Base-by-base conservation (phyloP, 2,329 filamentous ascomycete genomes). In the Colletotrichum theobromicola region DNA sequence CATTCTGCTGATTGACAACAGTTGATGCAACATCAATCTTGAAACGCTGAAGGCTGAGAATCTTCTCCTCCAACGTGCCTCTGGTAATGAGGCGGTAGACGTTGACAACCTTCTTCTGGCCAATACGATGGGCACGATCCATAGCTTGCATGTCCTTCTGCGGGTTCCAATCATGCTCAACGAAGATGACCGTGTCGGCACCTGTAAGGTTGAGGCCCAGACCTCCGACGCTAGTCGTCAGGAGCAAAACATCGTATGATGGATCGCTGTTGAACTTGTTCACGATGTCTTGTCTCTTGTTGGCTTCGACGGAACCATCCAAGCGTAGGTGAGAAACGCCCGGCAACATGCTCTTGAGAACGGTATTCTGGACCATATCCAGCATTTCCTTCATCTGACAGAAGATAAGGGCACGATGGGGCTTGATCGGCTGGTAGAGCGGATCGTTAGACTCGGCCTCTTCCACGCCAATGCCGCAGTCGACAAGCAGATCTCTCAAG, bases 381-480 rank as follows among this genome's bases (percentile, higher is more conserved):
- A 99, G 90, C 97, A 99, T 99, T 84, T 99, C 97, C 85, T 99
- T 99, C 95, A 99, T 98, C 83, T 99, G 97, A 80, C 97, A 99
- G 88, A 99, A 99, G 78, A 99, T 94, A 32, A 99, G 91, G 1
- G 97, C 97, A 58, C 97, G 94, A 82, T 99, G 97, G 34, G 96
- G 97, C 76, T 97, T 98, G 82, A 99, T 97, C 53, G 96, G 97
- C 83, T 95, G 90, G 80, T 92, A 92, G 18, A 92, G 85, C 3
- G 90, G 90, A 74, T 92, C 90, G 67, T 87, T 90, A 2, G 86
- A 84, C 66, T 91, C 90, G n/a, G 86, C 86, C 18, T 91, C 90
- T 76, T 95, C 93, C 50, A 94, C 90, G 35, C 97, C 97, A 80
- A 99, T 99, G 72, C 97, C 97, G 80, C 97, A 99, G 85, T 99